Conservation (phyloP, 2,329 filamentous ascomycete species). For the Cladosporium velox region DNA sequence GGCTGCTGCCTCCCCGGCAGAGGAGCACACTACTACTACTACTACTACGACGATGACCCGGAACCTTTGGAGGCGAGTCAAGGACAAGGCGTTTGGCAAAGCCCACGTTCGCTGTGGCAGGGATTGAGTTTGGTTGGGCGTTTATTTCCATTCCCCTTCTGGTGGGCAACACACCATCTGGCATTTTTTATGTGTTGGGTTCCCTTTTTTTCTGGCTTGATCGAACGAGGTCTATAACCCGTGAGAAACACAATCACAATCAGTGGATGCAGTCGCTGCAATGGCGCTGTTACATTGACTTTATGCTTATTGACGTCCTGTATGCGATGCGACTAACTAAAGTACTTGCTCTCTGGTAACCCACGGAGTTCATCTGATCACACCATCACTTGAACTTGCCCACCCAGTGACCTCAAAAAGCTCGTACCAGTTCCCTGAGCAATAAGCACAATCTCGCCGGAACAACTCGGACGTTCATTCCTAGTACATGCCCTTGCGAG, state of each 20-base stretch:
- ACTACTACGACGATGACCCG: not conserved
- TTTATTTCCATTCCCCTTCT: conserved; percentile 3
- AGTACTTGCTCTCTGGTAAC: too few species aligned
- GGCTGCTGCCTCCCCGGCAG: conserved; percentile 1
- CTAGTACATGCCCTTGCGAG: too few species aligned
- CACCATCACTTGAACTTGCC: too few species aligned
- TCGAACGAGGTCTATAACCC: conserved; percentile 8
- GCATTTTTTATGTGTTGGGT: not conserved
- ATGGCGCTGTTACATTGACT: not conserved
- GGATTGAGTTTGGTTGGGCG: conserved; percentile 18
- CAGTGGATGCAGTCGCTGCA: not conserved
- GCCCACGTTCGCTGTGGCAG: conserved; percentile 20
- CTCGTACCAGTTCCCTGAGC: too few species aligned
- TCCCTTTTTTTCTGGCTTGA: not conserved
- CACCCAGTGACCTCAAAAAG: too few species aligned
- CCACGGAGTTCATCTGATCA: too few species aligned
- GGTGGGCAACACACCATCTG: not conserved
- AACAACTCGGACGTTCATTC: too few species aligned
- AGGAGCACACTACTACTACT: not conserved
- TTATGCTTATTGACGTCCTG: not conserved
- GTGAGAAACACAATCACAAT: conserved; percentile 1
- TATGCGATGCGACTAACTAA: not conserved
- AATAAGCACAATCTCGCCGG: too few species aligned
- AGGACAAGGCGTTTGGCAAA: conserved; percentile 21
- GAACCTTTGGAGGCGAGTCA: conserved; percentile 18